Base-by-base conservation (phyloP, 2,329 filamentous ascomycete species). In the Claviceps sp. region DNA sequence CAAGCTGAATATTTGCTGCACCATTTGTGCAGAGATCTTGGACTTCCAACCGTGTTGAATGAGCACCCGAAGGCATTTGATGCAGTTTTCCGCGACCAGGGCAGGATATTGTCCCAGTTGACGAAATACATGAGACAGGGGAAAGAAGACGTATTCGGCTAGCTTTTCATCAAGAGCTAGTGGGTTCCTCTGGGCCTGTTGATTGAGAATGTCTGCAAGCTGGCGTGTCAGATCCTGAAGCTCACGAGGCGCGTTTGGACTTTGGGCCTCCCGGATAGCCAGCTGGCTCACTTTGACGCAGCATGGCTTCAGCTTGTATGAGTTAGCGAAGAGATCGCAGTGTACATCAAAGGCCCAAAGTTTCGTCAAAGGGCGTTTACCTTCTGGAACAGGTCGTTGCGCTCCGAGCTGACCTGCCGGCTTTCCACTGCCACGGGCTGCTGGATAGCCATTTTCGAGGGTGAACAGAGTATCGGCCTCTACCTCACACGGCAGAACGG, bases 131-230 rank as follows among this genome's bases (percentile, higher is more conserved):
- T 93, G 85, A 0, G 88, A 89, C 0, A 98, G 73, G 0, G 93
- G 93, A 56, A 96, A 95, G 72, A 97, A 97, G 62, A 87, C 78
- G 73, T 97, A 98, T 70, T 96, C 90, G 14, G 90, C 89, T 17
- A 97, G 72, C 64, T 89, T 91, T 50, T 83, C 77, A 64, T 96
- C 88, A 17, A 97, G 66, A 0, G 72, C 70, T 2, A 70, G 64
- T 2, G 71, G 65, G 56, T 80, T 73, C 24, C 60, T 61, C 43
- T 64, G 60, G 30, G 70, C 59, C 59, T 75, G 75, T 37, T 64
- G 62, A 45, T 72, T 62, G 4, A 82, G 65, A n/a, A 78, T 64
- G 22, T 57, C 56, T 34, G 73, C 65, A 2, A 82, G 64, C 53
- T 73, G 68, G 24, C 66, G 63, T 2, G 70, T 71, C 26, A 78